These are phyloP conservation scores for Parsonsia alboflavescens DNA, from an alignment of 257 asterid species.

Conservation along the genomic window DNA sequence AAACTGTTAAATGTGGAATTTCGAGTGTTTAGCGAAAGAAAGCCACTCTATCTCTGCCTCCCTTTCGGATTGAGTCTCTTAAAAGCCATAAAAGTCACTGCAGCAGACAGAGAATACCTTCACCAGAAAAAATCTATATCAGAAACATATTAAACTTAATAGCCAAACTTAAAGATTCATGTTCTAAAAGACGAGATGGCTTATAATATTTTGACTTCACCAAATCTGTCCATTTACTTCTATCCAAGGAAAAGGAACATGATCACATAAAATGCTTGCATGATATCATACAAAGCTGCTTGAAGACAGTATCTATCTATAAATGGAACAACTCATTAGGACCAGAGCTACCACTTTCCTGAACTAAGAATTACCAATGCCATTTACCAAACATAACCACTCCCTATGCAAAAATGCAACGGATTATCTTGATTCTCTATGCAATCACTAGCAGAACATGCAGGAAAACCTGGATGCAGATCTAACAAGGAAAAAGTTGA, in stretches of 20 bases:
- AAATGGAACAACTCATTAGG: background rate
- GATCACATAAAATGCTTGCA: background rate
- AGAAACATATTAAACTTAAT: background rate
- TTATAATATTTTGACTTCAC: background rate
- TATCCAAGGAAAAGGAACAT: background rate
- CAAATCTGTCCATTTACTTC: background rate
- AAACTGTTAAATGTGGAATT: background rate
- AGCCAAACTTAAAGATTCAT: too few relatives aligned
- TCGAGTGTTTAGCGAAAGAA: background rate
- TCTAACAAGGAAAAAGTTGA: background rate
- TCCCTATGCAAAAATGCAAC: too few relatives aligned
- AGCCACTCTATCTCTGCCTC: conserved; percentile 38
- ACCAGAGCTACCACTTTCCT: background rate
- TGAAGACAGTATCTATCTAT: background rate
- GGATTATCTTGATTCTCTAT: background rate
- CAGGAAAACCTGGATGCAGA: background rate
- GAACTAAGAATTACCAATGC: background rate
- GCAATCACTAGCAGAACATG: background rate
- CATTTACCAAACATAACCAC: too few relatives aligned
- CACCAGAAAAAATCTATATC: conserved; percentile 16
- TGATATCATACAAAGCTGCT: background rate
- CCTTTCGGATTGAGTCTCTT: conserved; percentile 62
- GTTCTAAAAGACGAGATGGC: background rate
- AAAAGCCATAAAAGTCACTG: conserved; percentile 87
- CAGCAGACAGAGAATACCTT: conserved; percentile 96